A percentile compares a stretch with the other conserved stretches of the same genome.
Evolutionary conservation across 2,329 filamentous ascomycete genomes (phyloP).

Genomic region (Penicillium janthinellum): DNA sequence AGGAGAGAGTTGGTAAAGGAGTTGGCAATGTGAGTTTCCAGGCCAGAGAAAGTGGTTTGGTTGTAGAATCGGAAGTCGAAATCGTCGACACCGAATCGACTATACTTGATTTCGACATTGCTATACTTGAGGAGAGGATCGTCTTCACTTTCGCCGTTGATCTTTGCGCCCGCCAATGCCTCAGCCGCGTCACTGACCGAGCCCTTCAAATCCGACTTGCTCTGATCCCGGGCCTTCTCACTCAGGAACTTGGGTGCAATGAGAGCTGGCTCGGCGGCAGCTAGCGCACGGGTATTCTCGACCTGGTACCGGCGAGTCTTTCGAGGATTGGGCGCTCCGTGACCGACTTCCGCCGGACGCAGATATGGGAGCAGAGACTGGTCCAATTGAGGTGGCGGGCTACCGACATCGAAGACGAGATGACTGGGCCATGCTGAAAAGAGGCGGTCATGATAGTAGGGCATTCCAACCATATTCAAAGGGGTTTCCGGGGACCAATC

Average conservation of each 20-base stretch:
- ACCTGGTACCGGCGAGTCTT: conserved; percentile 78
- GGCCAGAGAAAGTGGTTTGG: conserved; percentile 83
- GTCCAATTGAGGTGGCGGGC: conserved; percentile 76
- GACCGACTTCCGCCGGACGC: conserved; percentile 72
- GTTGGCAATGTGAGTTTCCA: conserved; percentile 96
- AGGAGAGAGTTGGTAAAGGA: conserved; percentile 93
- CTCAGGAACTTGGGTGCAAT: conserved; percentile 90
- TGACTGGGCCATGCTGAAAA: conserved; percentile 89
- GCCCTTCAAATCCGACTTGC: conserved; percentile 43
- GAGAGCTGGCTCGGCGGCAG: conserved; percentile 62
- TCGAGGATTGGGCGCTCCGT: conserved; percentile 75
- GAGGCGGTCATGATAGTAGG: conserved; percentile 85
- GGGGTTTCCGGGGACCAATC: conserved; percentile 77
- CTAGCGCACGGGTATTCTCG: conserved; percentile 69
- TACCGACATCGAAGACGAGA: conserved; percentile 80
- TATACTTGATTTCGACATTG: conserved; percentile 97
- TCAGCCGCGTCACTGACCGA: conserved; percentile 61
- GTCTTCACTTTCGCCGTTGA: conserved; percentile 71
- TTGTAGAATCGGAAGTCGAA: conserved; percentile 94
- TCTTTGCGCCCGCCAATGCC: conserved; percentile 66
- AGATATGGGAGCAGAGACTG: conserved; percentile 68
- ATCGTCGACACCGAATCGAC: conserved; percentile 98
- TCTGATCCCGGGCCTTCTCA: conserved; percentile 76
- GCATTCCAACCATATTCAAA: conserved; percentile 83
- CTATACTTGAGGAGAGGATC: conserved; percentile 88